These are phyloP conservation scores for Trichoderma sp. DNA, from an alignment of 2,329 filamentous ascomycete genomes.

Conservation along the genomic window DNA sequence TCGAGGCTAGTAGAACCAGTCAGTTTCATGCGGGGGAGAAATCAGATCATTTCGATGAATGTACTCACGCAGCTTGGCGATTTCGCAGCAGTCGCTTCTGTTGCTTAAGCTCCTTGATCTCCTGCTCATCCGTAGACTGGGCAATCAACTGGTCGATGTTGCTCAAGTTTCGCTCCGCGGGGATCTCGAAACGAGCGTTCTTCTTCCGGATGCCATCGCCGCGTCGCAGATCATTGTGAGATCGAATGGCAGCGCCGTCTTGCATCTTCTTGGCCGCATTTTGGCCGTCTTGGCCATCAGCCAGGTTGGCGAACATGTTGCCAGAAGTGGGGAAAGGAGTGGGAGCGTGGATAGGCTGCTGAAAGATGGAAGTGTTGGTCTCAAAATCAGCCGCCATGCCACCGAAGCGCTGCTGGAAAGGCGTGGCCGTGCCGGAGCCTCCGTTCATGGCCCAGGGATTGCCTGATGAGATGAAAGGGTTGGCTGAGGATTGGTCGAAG, in stretches of 20 bases:
- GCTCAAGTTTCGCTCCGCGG: conserved; percentile 85
- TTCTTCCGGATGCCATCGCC: conserved; percentile 96
- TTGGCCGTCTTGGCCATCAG: conserved; percentile 54
- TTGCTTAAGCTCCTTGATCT: conserved; percentile 98
- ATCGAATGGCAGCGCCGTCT: conserved; percentile 68
- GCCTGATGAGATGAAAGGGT: conserved; percentile 46
- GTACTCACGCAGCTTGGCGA: conserved; percentile 87
- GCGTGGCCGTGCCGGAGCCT: conserved; percentile 72
- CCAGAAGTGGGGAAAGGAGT: conserved; percentile 60
- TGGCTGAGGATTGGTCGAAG: conserved; percentile 56
- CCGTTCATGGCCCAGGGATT: conserved; percentile 67
- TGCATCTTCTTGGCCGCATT: conserved; percentile 63
- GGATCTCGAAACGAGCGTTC: conserved; percentile 97
- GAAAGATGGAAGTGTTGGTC: conserved; percentile 56
- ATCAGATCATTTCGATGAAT: neutral
- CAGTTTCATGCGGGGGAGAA: conserved; percentile 23
- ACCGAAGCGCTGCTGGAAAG: conserved; percentile 67
- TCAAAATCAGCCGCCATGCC: conserved; percentile 63
- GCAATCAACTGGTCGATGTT: conserved; percentile 95
- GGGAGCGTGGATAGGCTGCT: conserved; percentile 55
- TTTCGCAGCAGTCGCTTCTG: conserved; percentile 95
- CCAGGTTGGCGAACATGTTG: conserved; percentile 59
- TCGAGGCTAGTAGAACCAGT: conserved; percentile 67
- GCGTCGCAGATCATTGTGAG: conserved; percentile 75
- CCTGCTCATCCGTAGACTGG: conserved; percentile 83